Evolutionary conservation across 148 eudicot species (phyloP).

Genomic region (Cornus florida): DNA sequence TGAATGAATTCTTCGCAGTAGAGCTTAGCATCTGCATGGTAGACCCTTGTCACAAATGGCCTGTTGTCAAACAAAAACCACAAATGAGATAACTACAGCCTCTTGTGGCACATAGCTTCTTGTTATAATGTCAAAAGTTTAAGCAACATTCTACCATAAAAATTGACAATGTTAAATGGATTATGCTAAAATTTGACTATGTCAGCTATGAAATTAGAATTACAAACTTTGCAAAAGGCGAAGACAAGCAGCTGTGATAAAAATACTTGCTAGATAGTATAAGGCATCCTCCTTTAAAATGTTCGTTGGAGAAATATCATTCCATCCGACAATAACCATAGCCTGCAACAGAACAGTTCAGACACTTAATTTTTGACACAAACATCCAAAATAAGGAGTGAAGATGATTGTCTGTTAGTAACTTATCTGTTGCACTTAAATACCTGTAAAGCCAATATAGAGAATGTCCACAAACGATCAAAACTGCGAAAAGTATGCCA

Average conservation of each 20-base stretch:
- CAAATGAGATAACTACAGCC: background rate
- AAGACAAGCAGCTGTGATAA: conserved; percentile 88
- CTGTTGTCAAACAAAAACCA: background rate
- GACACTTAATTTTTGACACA: no score
- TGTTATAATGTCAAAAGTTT: background rate
- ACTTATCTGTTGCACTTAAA: background rate
- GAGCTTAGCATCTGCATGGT: no score
- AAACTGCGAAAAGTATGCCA: conserved; percentile 94
- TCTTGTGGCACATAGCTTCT: background rate
- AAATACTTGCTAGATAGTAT: conserved; percentile 70
- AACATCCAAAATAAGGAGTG: conserved; percentile 2
- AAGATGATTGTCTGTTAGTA: background rate
- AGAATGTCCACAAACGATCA: conserved; percentile 96
- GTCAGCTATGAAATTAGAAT: conserved; percentile 10
- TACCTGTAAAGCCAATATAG: conserved; percentile 82
- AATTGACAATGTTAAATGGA: background rate
- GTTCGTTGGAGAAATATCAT: conserved; percentile 47
- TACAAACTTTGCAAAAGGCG: conserved; percentile 85
- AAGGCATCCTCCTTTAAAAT: conserved; percentile 55
- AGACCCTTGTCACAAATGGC: no score
- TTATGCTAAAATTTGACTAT: background rate
- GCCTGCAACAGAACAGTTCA: conserved; percentile 48
- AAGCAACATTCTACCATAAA: background rate
- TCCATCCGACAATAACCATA: conserved; percentile 85
- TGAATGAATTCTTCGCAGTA: no score